Conservation (phyloP, 2,329 filamentous ascomycete genomes). For the Colletotrichum sp. region DNA sequence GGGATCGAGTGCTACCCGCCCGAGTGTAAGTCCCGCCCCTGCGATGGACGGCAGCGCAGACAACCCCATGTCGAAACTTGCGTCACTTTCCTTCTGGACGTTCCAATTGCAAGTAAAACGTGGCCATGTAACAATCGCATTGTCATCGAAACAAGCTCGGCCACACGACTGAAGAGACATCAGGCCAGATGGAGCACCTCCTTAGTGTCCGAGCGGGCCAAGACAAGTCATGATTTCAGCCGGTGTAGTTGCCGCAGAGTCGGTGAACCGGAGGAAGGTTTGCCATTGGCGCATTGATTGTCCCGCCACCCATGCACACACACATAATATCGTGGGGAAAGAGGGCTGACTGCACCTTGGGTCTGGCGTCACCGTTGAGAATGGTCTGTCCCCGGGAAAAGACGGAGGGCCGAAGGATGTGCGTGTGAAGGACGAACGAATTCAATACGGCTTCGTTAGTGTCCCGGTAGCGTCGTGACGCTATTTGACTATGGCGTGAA, state of each 20-base stretch:
- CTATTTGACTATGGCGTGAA: not conserved
- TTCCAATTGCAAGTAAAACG: not conserved
- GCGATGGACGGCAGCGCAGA: not conserved
- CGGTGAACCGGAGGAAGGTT: not conserved
- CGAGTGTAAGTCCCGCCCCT: not conserved
- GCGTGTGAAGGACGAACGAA: not conserved
- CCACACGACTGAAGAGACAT: not conserved
- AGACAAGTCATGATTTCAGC: not conserved
- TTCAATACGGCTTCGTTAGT: not conserved
- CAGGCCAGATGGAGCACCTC: not conserved
- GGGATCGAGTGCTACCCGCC: not conserved
- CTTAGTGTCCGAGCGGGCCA: not conserved
- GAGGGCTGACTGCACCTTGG: not conserved
- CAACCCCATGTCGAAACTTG: not conserved
- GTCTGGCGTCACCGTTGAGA: not conserved
- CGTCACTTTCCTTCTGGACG: not conserved
- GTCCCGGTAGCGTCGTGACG: not conserved
- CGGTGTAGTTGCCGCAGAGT: not conserved
- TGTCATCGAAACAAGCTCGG: not conserved
- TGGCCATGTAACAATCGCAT: not conserved
- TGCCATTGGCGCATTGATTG: not conserved
- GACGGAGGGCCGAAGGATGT: not conserved
- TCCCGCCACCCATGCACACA: not conserved
- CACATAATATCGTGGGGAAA: not conserved
- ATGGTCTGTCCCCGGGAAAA: not conserved